phyloP scores from a whole-genome alignment of 1,284 basidiomycete genomes.

The Malassezia caprae region DNA sequence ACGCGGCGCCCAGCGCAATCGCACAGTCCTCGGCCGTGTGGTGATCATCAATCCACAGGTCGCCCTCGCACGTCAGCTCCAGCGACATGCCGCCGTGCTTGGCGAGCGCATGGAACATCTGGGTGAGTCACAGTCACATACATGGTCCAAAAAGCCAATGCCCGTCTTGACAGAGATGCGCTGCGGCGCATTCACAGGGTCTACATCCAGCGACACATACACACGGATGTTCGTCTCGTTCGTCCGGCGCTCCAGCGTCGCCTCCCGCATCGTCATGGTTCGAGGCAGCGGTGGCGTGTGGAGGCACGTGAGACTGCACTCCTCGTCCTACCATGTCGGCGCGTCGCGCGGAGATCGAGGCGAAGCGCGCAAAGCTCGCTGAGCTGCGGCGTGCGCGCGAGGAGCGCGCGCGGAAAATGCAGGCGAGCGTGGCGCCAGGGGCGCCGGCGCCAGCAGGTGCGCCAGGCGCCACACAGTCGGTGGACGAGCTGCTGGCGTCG shows the following conservation, averaged over 20 bases:
- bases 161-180: slow-evolving; percentile 80
- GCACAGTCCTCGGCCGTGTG: slow-evolving; percentile 94
- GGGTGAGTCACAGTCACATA: slow-evolving; percentile 50
- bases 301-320: not conserved
- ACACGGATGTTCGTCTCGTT: slow-evolving; percentile 85
- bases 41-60: slow-evolving; percentile 97
- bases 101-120: slow-evolving; percentile 48
- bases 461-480: slow-evolving; percentile 8
- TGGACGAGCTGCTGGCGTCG: slow-evolving; percentile 41
- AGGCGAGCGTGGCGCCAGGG: not conserved
- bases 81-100: slow-evolving; percentile 56
- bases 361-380: slow-evolving; percentile 76
- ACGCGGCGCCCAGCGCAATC: slow-evolving; percentile 81
- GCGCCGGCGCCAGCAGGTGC: not conserved
- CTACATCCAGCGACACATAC: slow-evolving; percentile 69
- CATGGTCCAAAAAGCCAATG: slow-evolving; percentile 96
- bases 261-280: slow-evolving; percentile 50
- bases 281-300: not conserved
- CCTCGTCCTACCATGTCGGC: slow-evolving; percentile 36
- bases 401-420: slow-evolving; percentile 51
- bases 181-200: slow-evolving; percentile 60
- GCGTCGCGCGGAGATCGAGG: slow-evolving; percentile 73
- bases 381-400: slow-evolving; percentile 66
- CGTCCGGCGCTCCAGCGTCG: slow-evolving; percentile 73
- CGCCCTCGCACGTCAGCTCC: slow-evolving; percentile 79